Evolutionary conservation across 345 rosid species (phyloP).

Genomic region (Citrus cavaleriei): DNA sequence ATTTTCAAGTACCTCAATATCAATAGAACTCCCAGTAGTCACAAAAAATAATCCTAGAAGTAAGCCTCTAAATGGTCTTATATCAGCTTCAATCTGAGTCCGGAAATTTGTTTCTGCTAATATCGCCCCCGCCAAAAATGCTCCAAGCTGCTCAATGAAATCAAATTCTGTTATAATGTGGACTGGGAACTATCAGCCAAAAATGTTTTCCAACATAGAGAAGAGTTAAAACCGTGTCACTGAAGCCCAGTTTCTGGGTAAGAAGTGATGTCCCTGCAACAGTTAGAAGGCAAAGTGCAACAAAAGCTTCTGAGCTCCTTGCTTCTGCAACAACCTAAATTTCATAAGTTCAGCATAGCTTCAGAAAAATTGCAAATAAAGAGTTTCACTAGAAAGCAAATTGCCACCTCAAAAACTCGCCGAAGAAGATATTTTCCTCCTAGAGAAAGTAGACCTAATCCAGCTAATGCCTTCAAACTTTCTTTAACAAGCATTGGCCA

Average conservation of each 20-base stretch:
- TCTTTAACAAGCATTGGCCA: conserved; percentile 91
- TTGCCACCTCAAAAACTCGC: conserved; percentile 74
- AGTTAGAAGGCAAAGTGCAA: conserved; percentile 90
- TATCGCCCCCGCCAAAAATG: conserved; percentile 94
- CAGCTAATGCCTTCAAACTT: conserved; percentile 83
- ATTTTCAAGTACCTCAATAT: conserved; percentile 61
- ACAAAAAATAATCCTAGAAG: conserved; percentile 96
- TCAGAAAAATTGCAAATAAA: conserved; percentile 15
- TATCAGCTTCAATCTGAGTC: conserved; percentile 98
- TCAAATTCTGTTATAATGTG: conserved; percentile 9
- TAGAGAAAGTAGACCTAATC: conserved; percentile 85
- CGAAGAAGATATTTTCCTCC: conserved; percentile 85
- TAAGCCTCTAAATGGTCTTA: conserved; percentile 94
- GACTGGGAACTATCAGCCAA: conserved; percentile 3
- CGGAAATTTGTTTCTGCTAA: conserved; percentile 94
- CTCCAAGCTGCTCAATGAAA: conserved; percentile 73
- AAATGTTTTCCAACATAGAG: conserved; percentile 5
- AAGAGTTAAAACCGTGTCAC: conserved; percentile 69
- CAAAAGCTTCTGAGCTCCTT: conserved; percentile 94
- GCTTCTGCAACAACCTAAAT: conserved; percentile 92
- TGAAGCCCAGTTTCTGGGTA: conserved; percentile 91
- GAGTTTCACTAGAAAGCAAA: neutral
- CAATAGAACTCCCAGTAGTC: conserved; percentile 93
- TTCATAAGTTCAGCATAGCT: conserved; percentile 27
- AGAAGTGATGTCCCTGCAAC: conserved; percentile 92